Evolutionary conservation across 164 flowering plant species (phyloP).

Genomic region (Umbilicus rupestris): DNA sequence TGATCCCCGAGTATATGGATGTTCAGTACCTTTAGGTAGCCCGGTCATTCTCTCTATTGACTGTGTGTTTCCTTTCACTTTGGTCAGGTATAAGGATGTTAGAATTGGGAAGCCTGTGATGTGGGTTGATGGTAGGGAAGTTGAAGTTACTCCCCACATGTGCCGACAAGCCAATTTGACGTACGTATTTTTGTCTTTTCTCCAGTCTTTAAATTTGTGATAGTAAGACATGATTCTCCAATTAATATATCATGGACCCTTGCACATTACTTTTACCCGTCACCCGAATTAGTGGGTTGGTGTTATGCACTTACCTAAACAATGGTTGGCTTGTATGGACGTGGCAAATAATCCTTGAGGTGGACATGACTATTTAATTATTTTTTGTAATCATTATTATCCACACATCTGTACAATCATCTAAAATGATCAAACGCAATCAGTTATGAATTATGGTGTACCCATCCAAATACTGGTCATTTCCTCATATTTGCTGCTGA

Average conservation of each 20-base stretch:
- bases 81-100: constrained; percentile 50
- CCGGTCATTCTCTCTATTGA: background rate
- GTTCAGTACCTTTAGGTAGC: background rate
- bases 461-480: background rate
- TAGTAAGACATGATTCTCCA: no score
- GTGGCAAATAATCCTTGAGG: background rate
- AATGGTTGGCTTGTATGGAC: background rate
- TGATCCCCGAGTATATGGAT: background rate
- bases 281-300: background rate
- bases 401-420: background rate
- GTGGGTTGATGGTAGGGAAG: constrained; percentile 21
- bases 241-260: background rate
- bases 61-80: background rate
- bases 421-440: background rate
- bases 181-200: constrained; percentile 25
- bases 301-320: background rate
- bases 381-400: background rate
- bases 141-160: constrained; percentile 44
- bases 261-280: background rate
- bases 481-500: background rate
- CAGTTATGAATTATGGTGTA: background rate
- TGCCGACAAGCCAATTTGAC: constrained; percentile 77
- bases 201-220: background rate
- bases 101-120: constrained; percentile 53
- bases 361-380: background rate